Evolutionary conservation across 2,329 filamentous ascomycete genomes (phyloP), one percentile per base, ranked within the genome.

Genomic region (Pseudogymnoascus sp.): DNA sequence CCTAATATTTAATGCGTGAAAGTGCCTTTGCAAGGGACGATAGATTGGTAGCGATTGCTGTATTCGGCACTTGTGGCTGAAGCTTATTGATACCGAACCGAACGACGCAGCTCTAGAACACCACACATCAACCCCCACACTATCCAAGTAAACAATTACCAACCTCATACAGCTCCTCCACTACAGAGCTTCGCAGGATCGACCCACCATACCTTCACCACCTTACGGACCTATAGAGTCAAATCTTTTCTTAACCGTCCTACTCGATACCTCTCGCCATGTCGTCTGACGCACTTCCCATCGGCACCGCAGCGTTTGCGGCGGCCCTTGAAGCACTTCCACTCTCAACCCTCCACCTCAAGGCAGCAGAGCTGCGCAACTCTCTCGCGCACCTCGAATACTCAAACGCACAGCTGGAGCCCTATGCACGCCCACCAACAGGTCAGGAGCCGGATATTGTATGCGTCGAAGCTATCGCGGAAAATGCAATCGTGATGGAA

Each of bases 291-390:
- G 74, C 85, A 5, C 71, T 73, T 9, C 87, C 88, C 63, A 90
- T 90, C 71, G 76, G 81, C 52, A 78, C 85, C 25, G 73, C 78
- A 16, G 83, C 82, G 71, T 91, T 90, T 77, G 84, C 86, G 71
- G 78, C 80, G 65, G 89, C 89, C 23, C 80, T 93, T 67, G 78
- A 81, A 67, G 83, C 87, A 64, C 85, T 93, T 62, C 83, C 88
- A 41, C 73, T 87, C 67, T 80, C 83, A 7, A 82, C 82, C 63
- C 85, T 93, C 5, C 86, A 89, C 75, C 80, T 88, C 75, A 92
- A 92, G 75, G 83, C 88, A 64, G 83, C 88, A 71, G 90, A 93
- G 74, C 81, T 93, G 65, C 85, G 84, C 72, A 92, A 91, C 81
- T 85, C 81, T 69, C 87, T 92, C 71, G 81, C 83, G 23, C 88